phyloP scores from a whole-genome alignment of 352 stramenopile species.

The Phytophthora rubi region DNA sequence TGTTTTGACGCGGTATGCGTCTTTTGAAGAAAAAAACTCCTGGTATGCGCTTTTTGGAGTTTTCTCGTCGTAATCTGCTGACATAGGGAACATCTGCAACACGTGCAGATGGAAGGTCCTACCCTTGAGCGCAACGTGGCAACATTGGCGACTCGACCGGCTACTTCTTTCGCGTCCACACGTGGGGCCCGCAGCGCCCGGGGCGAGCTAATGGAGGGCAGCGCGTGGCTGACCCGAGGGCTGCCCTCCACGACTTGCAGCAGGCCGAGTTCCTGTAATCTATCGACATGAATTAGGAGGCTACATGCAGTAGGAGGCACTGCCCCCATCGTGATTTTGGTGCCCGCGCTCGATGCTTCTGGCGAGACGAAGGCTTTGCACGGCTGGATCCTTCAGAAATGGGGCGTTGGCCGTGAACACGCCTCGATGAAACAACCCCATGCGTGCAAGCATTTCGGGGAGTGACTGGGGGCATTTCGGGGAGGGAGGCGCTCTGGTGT shows the following conservation, averaged over 20 bases:
- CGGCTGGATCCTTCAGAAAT: slow-evolving; percentile 26
- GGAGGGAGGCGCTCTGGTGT: too few species aligned
- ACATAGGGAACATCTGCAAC: slow-evolving; percentile 15
- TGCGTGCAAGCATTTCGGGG: not conserved
- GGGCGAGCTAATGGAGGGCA: not conserved
- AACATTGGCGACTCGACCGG: not conserved
- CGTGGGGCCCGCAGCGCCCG: not conserved
- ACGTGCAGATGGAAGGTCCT: slow-evolving; percentile 22
- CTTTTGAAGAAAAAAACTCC: too few species aligned
- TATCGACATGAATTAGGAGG: too few species aligned
- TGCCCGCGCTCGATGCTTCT: slow-evolving; percentile 2
- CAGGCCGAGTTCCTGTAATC: too few species aligned
- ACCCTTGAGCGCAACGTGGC: slow-evolving; percentile 30
- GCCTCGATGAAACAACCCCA: slow-evolving; percentile 12
- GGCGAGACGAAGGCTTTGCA: slow-evolving; percentile 10
- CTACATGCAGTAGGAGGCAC: too few species aligned
- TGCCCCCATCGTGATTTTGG: slow-evolving; percentile 13
- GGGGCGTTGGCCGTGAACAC: slow-evolving; percentile 15
- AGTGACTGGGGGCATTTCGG: not conserved
- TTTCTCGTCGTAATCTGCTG: slow-evolving; percentile 20
- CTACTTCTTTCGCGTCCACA: slow-evolving; percentile 37
- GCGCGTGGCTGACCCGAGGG: slow-evolving; percentile 6
- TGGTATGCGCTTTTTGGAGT: too few species aligned
- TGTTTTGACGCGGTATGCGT: too few species aligned
- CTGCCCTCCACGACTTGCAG: not conserved